Evolutionary conservation across 2,329 filamentous ascomycete species (phyloP).

Genomic region (Pleomassaria siparia): DNA sequence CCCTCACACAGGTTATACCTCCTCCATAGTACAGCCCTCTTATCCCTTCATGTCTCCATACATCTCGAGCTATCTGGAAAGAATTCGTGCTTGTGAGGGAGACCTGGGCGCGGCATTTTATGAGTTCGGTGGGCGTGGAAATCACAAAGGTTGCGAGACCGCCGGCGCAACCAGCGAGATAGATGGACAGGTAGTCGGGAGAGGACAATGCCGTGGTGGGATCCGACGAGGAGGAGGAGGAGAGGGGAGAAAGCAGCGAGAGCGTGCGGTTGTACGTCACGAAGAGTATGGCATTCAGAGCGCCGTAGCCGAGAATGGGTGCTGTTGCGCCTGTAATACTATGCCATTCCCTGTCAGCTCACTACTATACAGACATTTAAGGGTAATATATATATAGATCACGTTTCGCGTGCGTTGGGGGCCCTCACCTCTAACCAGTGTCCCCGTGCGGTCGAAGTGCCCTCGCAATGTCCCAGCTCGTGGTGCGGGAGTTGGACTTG

Average conservation of each 20-base stretch:
- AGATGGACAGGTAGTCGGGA: constrained; percentile 65
- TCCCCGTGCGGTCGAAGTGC: constrained; percentile 41
- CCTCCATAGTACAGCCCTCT: constrained; percentile 81
- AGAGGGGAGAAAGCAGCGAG: too few relatives aligned
- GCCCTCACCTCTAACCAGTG: constrained; percentile 39
- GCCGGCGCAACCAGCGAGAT: constrained; percentile 76
- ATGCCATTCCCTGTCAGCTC: background rate
- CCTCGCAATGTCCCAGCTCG: constrained; percentile 29
- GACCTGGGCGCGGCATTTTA: constrained; percentile 89
- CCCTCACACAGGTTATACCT: constrained; percentile 75
- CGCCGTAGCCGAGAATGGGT: constrained; percentile 85
- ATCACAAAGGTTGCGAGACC: constrained; percentile 85
- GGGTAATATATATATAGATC: background rate
- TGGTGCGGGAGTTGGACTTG: constrained; percentile 13
- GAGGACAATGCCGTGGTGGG: constrained; percentile 42
- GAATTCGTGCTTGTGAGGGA: constrained; percentile 48
- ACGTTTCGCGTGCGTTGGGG: background rate
- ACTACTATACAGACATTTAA: background rate
- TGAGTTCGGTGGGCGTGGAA: constrained; percentile 83
- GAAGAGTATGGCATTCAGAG: constrained; percentile 87
- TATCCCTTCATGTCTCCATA: constrained; percentile 61
- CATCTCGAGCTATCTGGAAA: constrained; percentile 64
- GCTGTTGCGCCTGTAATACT: constrained; percentile 71
- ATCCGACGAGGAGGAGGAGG: constrained; percentile 56
- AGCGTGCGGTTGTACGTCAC: constrained; percentile 88